Conservation (phyloP, 2,329 filamentous ascomycete species). For the Aspergillus melleus region DNA sequence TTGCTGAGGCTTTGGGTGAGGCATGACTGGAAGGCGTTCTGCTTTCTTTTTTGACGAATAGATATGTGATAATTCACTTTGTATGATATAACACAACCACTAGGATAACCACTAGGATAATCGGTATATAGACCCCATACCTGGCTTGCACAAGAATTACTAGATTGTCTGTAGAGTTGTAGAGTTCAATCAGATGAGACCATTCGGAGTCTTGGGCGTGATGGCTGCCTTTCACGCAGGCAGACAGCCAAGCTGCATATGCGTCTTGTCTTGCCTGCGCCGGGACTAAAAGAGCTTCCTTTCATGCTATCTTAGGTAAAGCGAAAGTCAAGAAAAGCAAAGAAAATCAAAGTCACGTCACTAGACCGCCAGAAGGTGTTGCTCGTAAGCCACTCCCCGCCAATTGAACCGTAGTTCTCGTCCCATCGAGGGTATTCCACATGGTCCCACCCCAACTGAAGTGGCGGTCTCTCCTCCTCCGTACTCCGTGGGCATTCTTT, state of each 20-base stretch:
- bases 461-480: background rate
- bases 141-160: background rate
- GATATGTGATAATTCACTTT: constrained; percentile 7
- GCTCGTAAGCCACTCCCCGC: background rate
- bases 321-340: too few relatives aligned
- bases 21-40: constrained; percentile 28
- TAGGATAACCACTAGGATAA: background rate
- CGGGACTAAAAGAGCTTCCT: background rate
- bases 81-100: constrained; percentile 13
- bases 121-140: background rate
- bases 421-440: background rate
- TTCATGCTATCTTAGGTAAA: too few relatives aligned
- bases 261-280: background rate
- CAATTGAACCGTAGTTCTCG: background rate
- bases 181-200: too few relatives aligned
- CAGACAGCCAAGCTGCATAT: background rate
- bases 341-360: too few relatives aligned
- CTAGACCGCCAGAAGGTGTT: too few relatives aligned
- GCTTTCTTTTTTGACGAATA: background rate
- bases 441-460: background rate
- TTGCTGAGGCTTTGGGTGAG: background rate
- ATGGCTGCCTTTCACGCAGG: background rate
- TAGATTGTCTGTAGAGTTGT: background rate
- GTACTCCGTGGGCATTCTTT: too few relatives aligned
- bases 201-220: background rate